Percentiles rank a stretch among this genome's conserved stretches.
Conservation (phyloP, 495 filamentous ascomycete species). For the Aspergillus affinis region DNA sequence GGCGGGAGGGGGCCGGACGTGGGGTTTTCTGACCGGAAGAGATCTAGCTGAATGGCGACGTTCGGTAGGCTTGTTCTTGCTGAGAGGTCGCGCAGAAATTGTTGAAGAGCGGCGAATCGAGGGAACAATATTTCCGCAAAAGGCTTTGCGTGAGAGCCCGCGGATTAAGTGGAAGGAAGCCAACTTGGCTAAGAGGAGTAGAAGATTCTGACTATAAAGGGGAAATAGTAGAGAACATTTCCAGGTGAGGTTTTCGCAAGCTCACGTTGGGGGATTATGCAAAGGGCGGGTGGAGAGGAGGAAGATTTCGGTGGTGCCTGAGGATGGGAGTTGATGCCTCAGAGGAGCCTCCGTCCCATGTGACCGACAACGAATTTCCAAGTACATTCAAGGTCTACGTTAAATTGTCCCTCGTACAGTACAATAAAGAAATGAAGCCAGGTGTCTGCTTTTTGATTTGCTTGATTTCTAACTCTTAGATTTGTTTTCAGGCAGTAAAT, state of each 20-base stretch:
- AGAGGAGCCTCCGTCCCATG: slow-evolving; percentile 1
- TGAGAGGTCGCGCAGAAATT: not conserved
- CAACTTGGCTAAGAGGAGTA: slow-evolving; percentile 37
- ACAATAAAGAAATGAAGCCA: not conserved
- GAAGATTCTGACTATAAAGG: slow-evolving; percentile 3
- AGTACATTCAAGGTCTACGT: no score
- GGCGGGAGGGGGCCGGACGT: not conserved
- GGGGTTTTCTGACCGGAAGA: not conserved
- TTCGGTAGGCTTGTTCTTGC: not conserved
- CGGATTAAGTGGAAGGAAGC: slow-evolving; percentile 39
- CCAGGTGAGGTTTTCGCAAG: not conserved
- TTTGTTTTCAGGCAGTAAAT: slow-evolving; percentile 3
- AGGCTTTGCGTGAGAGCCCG: slow-evolving; percentile 32
- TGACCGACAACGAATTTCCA: not conserved
- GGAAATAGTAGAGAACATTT: slow-evolving; percentile 3
- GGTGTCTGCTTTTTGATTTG: not conserved
- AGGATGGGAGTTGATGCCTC: not conserved
- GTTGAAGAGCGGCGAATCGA: slow-evolving; percentile 15
- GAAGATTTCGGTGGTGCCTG: not conserved
- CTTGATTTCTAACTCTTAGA: not conserved
- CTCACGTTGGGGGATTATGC: not conserved
- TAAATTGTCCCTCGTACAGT: not conserved
- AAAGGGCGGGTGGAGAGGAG: not conserved
- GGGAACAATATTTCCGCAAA: slow-evolving; percentile 25
- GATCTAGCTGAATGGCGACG: not conserved